Percentiles rank a stretch among this genome's conserved stretches.
phyloP scores from a whole-genome alignment of 2,329 filamentous ascomycete species.

The Xylariomycetidae sp. region DNA sequence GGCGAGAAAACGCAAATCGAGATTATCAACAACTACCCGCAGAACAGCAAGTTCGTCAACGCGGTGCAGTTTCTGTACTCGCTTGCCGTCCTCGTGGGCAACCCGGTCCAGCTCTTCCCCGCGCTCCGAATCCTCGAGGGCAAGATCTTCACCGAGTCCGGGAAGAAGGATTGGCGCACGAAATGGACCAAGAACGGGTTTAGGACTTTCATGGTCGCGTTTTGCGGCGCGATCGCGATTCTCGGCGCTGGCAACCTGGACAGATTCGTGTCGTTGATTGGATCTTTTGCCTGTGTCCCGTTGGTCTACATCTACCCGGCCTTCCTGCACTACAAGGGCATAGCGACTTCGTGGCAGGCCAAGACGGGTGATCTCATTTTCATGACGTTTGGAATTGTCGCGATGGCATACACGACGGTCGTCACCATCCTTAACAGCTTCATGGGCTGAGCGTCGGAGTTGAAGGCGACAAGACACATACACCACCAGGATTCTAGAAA shows the following conservation, averaged over 20 bases:
- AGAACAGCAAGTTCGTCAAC: conserved; percentile 65
- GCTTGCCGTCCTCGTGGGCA: conserved; percentile 65
- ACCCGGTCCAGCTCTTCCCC: conserved; percentile 70
- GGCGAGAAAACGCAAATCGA: conserved; percentile 63
- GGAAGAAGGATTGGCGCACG: conserved; percentile 56
- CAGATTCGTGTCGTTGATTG: conserved; percentile 69
- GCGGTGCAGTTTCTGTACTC: conserved; percentile 70
- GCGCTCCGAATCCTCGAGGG: conserved; percentile 66
- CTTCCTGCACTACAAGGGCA: conserved; percentile 61
- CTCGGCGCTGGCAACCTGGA: conserved; percentile 63
- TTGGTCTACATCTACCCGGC: conserved; percentile 74
- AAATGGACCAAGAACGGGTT: conserved; percentile 76
- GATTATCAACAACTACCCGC: conserved; percentile 71
- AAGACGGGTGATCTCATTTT: conserved; percentile 56
- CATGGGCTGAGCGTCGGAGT: no score
- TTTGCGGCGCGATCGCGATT: conserved; percentile 57
- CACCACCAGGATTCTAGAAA: no score
- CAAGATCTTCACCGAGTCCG: conserved; percentile 58
- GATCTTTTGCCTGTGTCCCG: conserved; percentile 67
- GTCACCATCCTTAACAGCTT: conserved; percentile 50
- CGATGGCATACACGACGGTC: conserved; percentile 66
- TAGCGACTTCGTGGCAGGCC: conserved; percentile 49
- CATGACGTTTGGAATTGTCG: conserved; percentile 56
- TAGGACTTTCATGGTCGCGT: conserved; percentile 47
- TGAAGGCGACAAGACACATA: no score